These are phyloP conservation scores for Hypoxylon intermedium DNA, from an alignment of 495 filamentous ascomycete species.

Conservation along the genomic window DNA sequence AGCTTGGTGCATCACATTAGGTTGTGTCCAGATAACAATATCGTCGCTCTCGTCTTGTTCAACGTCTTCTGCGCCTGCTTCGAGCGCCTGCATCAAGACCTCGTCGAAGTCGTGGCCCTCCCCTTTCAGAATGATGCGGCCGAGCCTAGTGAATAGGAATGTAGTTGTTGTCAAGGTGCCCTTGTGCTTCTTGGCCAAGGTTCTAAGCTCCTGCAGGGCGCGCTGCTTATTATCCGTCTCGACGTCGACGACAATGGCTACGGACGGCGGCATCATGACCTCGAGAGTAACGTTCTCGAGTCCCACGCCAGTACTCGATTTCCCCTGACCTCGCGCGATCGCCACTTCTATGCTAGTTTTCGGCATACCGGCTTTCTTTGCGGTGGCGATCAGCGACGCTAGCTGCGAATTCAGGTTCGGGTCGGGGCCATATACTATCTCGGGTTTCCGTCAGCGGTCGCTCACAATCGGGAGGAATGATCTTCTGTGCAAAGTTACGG, in stretches of 20 bases:
- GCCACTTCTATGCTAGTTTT: slow-evolving; percentile 84
- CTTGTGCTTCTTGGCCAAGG: slow-evolving; percentile 70
- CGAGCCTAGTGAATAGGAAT: slow-evolving; percentile 84
- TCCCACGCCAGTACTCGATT: slow-evolving; percentile 69
- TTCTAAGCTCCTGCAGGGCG: slow-evolving; percentile 72
- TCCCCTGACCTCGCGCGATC: slow-evolving; percentile 85
- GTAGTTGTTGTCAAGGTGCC: slow-evolving; percentile 73
- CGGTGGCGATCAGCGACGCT: slow-evolving; percentile 70
- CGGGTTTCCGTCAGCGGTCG: slow-evolving; percentile 19
- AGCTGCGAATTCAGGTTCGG: slow-evolving; percentile 76
- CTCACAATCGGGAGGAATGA: background rate
- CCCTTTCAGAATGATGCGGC: slow-evolving; percentile 70
- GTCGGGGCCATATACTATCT: slow-evolving; percentile 69
- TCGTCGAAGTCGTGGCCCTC: slow-evolving; percentile 69
- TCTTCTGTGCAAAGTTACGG: slow-evolving; percentile 32
- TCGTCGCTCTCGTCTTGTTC: slow-evolving; percentile 72
- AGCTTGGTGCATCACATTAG: slow-evolving; percentile 68
- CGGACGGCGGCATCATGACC: slow-evolving; percentile 76
- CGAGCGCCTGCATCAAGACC: slow-evolving; percentile 81
- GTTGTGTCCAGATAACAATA: slow-evolving; percentile 77
- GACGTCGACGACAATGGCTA: slow-evolving; percentile 77
- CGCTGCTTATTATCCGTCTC: slow-evolving; percentile 82
- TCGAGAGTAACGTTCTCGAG: slow-evolving; percentile 82
- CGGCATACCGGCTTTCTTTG: slow-evolving; percentile 86
- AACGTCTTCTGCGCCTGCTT: slow-evolving; percentile 84